phyloP scores from a whole-genome alignment of 805 yeast genomes.

The Wickerhamiella nectarea region DNA sequence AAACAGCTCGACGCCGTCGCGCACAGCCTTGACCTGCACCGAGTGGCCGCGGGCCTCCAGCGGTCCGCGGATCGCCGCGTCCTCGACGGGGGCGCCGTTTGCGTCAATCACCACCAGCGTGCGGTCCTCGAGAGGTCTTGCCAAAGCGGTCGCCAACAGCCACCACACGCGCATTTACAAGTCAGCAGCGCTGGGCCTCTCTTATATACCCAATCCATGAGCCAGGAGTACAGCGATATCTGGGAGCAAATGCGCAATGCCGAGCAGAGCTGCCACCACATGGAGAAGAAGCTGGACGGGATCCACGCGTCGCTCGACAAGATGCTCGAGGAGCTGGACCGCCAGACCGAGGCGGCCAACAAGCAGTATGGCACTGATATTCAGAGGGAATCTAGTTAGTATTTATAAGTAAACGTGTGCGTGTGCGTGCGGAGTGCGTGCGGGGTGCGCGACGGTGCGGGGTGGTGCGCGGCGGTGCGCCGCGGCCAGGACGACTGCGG shows the following conservation, averaged over 20 bases:
- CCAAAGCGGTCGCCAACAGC: slow-evolving; percentile 1
- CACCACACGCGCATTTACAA: slow-evolving; percentile 1
- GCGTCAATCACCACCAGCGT: slow-evolving; percentile 25
- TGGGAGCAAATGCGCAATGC: slow-evolving; percentile 19
- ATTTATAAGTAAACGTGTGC: background rate
- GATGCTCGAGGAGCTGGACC: slow-evolving; percentile 12
- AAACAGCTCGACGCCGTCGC: slow-evolving; percentile 26
- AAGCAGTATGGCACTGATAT: background rate
- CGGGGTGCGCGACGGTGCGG: too few relatives aligned
- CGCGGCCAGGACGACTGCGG: too few relatives aligned
- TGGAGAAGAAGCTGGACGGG: slow-evolving; percentile 16
- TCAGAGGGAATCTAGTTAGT: background rate
- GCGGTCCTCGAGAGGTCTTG: slow-evolving; percentile 18
- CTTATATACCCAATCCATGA: too few relatives aligned
- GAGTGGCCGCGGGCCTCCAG: slow-evolving; percentile 27
- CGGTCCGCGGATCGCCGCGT: slow-evolving; percentile 14
- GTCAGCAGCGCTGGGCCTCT: too few relatives aligned
- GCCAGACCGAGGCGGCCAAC: slow-evolving; percentile 7
- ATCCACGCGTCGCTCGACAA: slow-evolving; percentile 16
- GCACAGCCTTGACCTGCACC: slow-evolving; percentile 24
- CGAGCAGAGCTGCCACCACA: slow-evolving; percentile 16
- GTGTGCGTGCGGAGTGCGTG: too few relatives aligned
- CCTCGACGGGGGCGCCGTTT: slow-evolving; percentile 13
- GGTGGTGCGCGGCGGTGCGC: too few relatives aligned
- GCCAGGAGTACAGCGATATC: slow-evolving; percentile 17